Evolutionary conservation across 768 basidiomycete genomes (phyloP).

Genomic region (Plicaturopsis crispa): DNA sequence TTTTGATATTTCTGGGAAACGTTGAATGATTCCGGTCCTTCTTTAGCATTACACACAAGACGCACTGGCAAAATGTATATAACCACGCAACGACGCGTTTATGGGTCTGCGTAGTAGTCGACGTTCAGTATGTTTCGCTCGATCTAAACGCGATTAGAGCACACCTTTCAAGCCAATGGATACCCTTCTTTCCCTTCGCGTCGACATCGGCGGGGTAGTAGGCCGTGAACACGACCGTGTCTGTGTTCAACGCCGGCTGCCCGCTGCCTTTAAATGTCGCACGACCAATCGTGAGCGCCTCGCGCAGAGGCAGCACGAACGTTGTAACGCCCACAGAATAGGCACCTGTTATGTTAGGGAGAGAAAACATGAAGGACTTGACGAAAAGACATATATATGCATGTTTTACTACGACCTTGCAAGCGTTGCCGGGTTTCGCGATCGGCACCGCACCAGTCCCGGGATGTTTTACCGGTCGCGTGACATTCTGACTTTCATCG

Average conservation of each 20-base stretch:
- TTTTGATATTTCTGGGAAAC: too few relatives aligned
- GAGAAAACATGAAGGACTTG: constrained; percentile 20
- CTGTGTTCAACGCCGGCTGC: constrained; percentile 24
- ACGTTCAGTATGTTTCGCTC: background rate
- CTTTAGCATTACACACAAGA: constrained; percentile 1
- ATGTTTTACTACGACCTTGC: too few relatives aligned
- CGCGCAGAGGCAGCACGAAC: constrained; percentile 20
- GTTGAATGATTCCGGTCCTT: too few relatives aligned
- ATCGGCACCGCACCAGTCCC: too few relatives aligned
- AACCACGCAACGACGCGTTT: constrained; percentile 21
- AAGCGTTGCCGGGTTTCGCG: too few relatives aligned
- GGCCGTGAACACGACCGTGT: constrained; percentile 31
- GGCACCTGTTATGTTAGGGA: constrained; percentile 18
- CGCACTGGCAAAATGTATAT: constrained; percentile 15
- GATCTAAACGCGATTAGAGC: constrained; percentile 8
- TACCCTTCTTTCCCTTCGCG: constrained; percentile 13
- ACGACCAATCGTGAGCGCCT: constrained; percentile 11
- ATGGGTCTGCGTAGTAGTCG: constrained; percentile 9
- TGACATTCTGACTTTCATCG: background rate
- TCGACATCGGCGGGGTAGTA: constrained; percentile 30
- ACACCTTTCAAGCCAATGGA: constrained; percentile 30
- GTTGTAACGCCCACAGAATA: constrained; percentile 29
- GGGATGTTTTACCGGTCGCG: background rate
- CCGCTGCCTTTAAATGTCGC: constrained; percentile 9
- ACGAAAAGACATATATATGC: too few relatives aligned